A percentile compares a stretch with the other conserved stretches of the same genome.
Evolutionary conservation across 129 eudicot genomes (phyloP).

Genomic region (Chrysanthemum makinoi): DNA sequence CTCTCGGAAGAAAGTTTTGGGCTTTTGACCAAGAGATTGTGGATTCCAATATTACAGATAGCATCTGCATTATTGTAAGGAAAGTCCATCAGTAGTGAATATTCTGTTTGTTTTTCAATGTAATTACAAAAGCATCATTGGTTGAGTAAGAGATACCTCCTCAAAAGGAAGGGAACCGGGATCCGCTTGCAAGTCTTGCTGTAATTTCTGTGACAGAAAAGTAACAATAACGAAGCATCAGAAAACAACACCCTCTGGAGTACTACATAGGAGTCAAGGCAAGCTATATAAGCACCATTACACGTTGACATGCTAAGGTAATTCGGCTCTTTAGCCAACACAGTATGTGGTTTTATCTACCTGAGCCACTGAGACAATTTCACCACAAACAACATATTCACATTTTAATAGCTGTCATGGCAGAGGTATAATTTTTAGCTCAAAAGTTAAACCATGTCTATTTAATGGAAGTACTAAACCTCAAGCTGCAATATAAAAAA

Average conservation of each 20-base stretch:
- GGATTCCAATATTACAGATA: conserved; percentile 97
- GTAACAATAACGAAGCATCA: neutral
- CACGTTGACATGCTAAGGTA: no score
- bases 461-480: conserved; percentile 71
- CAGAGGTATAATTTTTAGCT: no score
- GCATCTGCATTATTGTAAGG: conserved; percentile 45
- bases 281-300: neutral
- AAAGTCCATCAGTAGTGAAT: neutral
- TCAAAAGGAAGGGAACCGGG: conserved; percentile 80
- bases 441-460: no score
- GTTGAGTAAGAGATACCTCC: conserved; percentile 48
- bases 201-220: conserved; percentile 52
- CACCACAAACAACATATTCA: conserved; percentile 97
- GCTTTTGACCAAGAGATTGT: conserved; percentile 92
- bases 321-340: no score
- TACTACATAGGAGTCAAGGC: neutral
- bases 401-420: conserved; percentile 72
- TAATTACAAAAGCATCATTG: neutral
- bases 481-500: conserved; percentile 54
- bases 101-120: neutral
- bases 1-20: conserved; percentile 94
- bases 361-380: conserved; percentile 84
- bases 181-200: conserved; percentile 61
- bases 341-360: conserved; percentile 25
- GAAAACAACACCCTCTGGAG: neutral